Conservation (phyloP, 768 basidiomycete species). For the Panaeolus papilionaceus region DNA sequence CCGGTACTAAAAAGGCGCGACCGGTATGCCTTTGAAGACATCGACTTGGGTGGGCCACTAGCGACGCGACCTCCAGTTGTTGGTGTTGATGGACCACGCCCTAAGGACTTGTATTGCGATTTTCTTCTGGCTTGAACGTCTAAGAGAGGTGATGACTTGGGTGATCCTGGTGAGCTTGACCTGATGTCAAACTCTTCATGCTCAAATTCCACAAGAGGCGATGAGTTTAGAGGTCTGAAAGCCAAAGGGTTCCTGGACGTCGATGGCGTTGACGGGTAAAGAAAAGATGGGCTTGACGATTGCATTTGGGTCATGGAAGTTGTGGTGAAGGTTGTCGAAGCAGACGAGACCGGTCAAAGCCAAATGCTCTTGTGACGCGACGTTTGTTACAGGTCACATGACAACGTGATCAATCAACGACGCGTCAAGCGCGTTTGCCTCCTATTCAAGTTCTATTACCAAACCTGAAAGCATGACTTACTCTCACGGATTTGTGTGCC, state of each 20-base stretch:
- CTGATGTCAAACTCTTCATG: neutral
- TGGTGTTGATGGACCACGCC: slow-evolving; percentile 30
- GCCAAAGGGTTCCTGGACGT: slow-evolving; percentile 35
- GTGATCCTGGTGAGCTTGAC: slow-evolving; percentile 38
- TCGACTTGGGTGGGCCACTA: slow-evolving; percentile 8
- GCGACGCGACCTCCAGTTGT: slow-evolving; percentile 18
- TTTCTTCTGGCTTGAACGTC: slow-evolving; percentile 55
- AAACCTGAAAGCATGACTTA: no score
- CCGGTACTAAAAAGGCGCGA: slow-evolving; percentile 10
- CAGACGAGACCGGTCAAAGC: neutral
- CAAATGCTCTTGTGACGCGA: neutral
- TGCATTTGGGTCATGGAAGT: slow-evolving; percentile 20
- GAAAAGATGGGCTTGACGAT: slow-evolving; percentile 35
- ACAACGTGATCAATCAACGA: neutral
- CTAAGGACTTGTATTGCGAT: slow-evolving; percentile 57
- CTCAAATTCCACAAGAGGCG: slow-evolving; percentile 47
- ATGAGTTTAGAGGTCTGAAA: slow-evolving; percentile 50
- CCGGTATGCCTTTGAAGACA: slow-evolving; percentile 17
- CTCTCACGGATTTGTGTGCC: no score
- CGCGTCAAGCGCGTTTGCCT: neutral
- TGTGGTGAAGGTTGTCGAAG: neutral
- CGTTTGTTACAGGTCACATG: neutral
- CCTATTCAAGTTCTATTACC: neutral
- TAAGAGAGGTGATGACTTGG: slow-evolving; percentile 51
- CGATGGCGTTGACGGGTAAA: slow-evolving; percentile 43